A percentile compares a stretch with the other conserved stretches of the same genome.
Evolutionary conservation across 1,284 basidiomycete genomes (phyloP).

Genomic region (Heterobasidion occidentale): DNA sequence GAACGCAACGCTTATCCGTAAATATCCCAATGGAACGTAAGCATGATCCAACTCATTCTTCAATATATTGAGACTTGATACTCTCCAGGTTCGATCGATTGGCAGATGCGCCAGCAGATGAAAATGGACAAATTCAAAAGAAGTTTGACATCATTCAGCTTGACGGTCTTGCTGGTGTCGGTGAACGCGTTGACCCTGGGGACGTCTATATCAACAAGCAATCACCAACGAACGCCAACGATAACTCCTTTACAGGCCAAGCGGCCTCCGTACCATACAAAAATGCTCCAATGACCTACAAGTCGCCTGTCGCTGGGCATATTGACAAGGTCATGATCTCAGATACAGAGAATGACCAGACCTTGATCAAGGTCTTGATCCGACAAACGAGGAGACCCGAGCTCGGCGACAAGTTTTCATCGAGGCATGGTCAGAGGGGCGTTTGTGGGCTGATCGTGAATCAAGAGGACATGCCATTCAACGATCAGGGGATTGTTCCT

Average conservation of each 20-base stretch:
- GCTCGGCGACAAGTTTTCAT: conserved; percentile 98
- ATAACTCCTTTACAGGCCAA: conserved; percentile 76
- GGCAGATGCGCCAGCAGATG: conserved; percentile 85
- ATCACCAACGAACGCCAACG: conserved; percentile 85
- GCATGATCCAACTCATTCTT: conserved; percentile 25
- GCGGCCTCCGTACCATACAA: conserved; percentile 79
- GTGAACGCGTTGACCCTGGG: conserved; percentile 88
- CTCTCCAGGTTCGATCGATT: conserved; percentile 77
- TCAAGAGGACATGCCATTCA: conserved; percentile 99
- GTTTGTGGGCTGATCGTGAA: conserved; percentile 98
- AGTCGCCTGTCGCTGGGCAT: conserved; percentile 87
- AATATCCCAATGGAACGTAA: conserved; percentile 95
- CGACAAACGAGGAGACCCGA: conserved; percentile 96
- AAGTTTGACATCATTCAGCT: conserved; percentile 87
- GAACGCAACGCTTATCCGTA: conserved; percentile 88
- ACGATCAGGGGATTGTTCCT: conserved; percentile 91
- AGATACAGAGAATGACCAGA: conserved; percentile 92
- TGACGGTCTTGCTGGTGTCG: conserved; percentile 93
- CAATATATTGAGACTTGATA: background rate
- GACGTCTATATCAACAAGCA: conserved; percentile 98
- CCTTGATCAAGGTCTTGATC: conserved; percentile 98
- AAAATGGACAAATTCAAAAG: conserved; percentile 71
- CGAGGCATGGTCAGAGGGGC: conserved; percentile 97
- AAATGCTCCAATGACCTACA: conserved; percentile 86
- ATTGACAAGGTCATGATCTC: conserved; percentile 98